These are phyloP conservation scores for Pythium pyrilobum DNA, from an alignment of 352 stramenopile species.

Conservation along the genomic window DNA sequence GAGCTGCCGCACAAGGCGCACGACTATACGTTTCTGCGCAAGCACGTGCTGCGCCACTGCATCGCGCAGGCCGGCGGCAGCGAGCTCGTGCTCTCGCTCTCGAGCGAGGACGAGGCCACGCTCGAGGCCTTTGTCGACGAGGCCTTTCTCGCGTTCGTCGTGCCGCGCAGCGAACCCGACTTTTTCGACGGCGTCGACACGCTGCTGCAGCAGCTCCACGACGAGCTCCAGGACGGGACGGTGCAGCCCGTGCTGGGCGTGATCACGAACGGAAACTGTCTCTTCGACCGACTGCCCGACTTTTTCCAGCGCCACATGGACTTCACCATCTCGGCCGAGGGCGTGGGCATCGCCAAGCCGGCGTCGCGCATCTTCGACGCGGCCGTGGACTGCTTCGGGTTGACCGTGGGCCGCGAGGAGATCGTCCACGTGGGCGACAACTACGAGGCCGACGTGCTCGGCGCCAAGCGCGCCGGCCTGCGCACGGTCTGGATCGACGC, in stretches of 20 bases:
- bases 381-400: conserved; percentile 33
- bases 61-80: conserved; percentile 17
- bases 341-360: conserved; percentile 43
- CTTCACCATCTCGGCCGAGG: conserved; percentile 54
- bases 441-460: conserved; percentile 65
- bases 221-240: conserved; percentile 14
- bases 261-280: conserved; percentile 78
- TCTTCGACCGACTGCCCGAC: conserved; percentile 32
- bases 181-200: conserved; percentile 53
- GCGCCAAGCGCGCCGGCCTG: conserved; percentile 54
- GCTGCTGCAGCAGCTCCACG: conserved; percentile 36
- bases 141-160: conserved; percentile 53
- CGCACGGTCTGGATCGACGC: conserved; percentile 66
- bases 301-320: conserved; percentile 38
- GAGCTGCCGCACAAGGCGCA: conserved; percentile 40
- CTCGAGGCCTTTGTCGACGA: conserved; percentile 40
- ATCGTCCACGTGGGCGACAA: conserved; percentile 74
- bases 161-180: conserved; percentile 48
- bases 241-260: conserved; percentile 29
- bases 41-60: conserved; percentile 50
- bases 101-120: conserved; percentile 11
- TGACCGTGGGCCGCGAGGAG: conserved; percentile 22
- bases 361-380: conserved; percentile 48
- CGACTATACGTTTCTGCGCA: conserved; percentile 67
- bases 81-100: conserved; percentile 9